phyloP scores from a whole-genome alignment of 2,329 filamentous ascomycete genomes.

The Chaetomium strumarium region DNA sequence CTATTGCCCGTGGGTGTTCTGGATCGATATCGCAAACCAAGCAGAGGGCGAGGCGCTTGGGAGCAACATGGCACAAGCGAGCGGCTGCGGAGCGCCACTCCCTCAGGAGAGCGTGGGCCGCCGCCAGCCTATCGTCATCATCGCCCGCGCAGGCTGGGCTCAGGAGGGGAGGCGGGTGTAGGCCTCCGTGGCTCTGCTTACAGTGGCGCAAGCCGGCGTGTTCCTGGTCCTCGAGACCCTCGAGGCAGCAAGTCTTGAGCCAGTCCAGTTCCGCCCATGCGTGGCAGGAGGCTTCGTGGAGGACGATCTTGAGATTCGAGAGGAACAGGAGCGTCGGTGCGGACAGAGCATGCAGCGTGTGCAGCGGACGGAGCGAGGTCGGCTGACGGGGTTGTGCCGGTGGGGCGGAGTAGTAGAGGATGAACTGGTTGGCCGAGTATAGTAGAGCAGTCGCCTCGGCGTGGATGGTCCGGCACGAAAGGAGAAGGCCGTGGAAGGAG shows the following conservation, averaged over 20 bases:
- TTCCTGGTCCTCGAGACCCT: not conserved
- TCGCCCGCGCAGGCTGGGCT: not conserved
- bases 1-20: not conserved
- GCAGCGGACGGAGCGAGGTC: not conserved
- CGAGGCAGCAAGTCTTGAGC: not conserved
- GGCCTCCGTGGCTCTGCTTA: too few relatives aligned
- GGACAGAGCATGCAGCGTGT: constrained; percentile 8
- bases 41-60: constrained; percentile 4
- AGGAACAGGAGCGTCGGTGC: constrained; percentile 1
- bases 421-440: constrained; percentile 14
- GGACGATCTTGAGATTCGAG: constrained; percentile 11
- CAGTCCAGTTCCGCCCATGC: not conserved
- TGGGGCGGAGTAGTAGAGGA: constrained; percentile 9
- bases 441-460: constrained; percentile 11
- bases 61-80: not conserved
- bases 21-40: constrained; percentile 13
- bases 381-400: too few relatives aligned
- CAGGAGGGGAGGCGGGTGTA: not conserved
- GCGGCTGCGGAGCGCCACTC: constrained; percentile 5
- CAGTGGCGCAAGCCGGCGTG: not conserved
- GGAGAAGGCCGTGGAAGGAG: constrained; percentile 12
- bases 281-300: constrained; percentile 13
- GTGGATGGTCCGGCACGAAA: constrained; percentile 14
- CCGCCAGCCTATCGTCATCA: not conserved
- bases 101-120: not conserved